Evolutionary conservation across 2,329 filamentous ascomycete species (phyloP).

Genomic region (Colletotrichum eleusines): DNA sequence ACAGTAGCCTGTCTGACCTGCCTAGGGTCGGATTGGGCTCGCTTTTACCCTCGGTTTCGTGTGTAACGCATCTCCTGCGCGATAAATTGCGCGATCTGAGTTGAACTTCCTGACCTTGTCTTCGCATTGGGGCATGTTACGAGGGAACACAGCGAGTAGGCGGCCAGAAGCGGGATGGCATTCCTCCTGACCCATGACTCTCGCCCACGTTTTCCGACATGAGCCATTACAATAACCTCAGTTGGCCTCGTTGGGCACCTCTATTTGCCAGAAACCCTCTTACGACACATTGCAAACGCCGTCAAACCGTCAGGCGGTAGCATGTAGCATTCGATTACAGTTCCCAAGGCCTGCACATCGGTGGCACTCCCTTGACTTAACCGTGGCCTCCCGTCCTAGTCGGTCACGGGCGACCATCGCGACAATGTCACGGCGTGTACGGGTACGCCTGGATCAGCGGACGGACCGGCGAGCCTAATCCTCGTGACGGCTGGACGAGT

Average conservation of each 20-base stretch:
- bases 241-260: not conserved
- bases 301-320: not conserved
- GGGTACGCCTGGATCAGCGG: conserved; percentile 19
- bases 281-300: not conserved
- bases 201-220: not conserved
- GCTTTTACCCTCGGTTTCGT: not conserved
- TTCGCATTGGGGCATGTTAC: conserved; percentile 28
- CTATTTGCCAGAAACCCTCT: not conserved
- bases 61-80: conserved; percentile 33
- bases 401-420: conserved; percentile 25
- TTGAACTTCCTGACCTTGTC: conserved; percentile 28
- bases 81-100: conserved; percentile 3
- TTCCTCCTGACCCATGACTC: not conserved
- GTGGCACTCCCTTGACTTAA: not conserved
- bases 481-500: conserved; percentile 32
- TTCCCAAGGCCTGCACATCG: not conserved
- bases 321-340: not conserved
- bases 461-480: conserved; percentile 29
- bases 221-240: not conserved
- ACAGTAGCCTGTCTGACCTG: conserved; percentile 2
- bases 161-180: not conserved
- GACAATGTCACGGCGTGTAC: conserved; percentile 32
- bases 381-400: conserved; percentile 17
- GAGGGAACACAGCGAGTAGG: conserved; percentile 9
- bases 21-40: conserved; percentile 7